Percentiles rank a stretch among this genome's conserved stretches.
Evolutionary conservation across 1,284 basidiomycete species (phyloP).

Genomic region (Lentinula novae-zelandiae): DNA sequence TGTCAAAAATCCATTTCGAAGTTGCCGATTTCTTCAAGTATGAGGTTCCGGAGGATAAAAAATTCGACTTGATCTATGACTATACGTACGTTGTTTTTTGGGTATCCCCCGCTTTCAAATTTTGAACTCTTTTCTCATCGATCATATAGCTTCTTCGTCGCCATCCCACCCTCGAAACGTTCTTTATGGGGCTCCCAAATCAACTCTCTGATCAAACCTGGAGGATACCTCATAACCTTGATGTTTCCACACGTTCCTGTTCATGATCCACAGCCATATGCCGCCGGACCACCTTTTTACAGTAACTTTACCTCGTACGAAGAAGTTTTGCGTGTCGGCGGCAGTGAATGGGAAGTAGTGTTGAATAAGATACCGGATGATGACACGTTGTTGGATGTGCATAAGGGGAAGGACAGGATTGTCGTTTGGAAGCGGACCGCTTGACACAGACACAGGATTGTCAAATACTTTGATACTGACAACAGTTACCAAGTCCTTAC

Average conservation of each 20-base stretch:
- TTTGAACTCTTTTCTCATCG: neutral
- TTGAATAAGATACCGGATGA: conserved; percentile 48
- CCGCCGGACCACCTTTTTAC: conserved; percentile 60
- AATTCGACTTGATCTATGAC: conserved; percentile 61
- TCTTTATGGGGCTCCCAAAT: conserved; percentile 58
- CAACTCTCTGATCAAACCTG: conserved; percentile 49
- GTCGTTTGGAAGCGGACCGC: conserved; percentile 44
- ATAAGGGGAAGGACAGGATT: conserved; percentile 44
- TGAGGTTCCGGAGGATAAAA: conserved; percentile 31
- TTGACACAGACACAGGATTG: neutral
- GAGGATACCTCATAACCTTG: conserved; percentile 61
- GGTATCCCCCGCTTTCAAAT: neutral
- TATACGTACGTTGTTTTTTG: conserved; percentile 50
- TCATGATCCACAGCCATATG: conserved; percentile 29
- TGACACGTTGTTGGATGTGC: conserved; percentile 26
- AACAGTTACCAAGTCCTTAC: too few species aligned
- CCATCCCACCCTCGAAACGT: conserved; percentile 55
- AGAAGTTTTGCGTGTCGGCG: conserved; percentile 39
- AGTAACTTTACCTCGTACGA: conserved; percentile 58
- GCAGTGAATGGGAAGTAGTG: conserved; percentile 48
- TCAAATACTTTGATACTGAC: neutral
- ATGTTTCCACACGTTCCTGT: conserved; percentile 38
- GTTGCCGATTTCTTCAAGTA: conserved; percentile 52
- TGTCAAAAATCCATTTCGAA: conserved; percentile 37
- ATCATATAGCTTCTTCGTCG: conserved; percentile 62